Conservation (phyloP, 257 asterid species). For the Parsonsia alboflavescens region DNA sequence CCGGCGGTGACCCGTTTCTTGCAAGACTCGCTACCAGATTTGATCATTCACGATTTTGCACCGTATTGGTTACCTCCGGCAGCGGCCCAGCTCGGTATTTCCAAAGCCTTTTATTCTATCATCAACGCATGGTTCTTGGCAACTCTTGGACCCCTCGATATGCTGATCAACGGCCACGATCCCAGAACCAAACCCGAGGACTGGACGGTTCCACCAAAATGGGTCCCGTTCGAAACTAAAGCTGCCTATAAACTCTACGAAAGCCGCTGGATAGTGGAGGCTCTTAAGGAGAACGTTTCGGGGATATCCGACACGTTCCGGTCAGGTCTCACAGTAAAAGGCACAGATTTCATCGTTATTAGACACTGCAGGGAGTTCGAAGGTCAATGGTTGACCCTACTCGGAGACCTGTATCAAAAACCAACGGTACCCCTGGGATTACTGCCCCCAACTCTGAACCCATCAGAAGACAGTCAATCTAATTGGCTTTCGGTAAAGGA, state of each 20-base stretch:
- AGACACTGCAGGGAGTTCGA: slow-evolving; percentile 12
- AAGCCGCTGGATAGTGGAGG: neutral
- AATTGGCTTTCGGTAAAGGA: slow-evolving; percentile 13
- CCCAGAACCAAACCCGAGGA: slow-evolving; percentile 21
- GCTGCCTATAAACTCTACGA: slow-evolving; percentile 14
- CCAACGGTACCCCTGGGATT: slow-evolving; percentile 18
- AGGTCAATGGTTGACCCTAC: slow-evolving; percentile 12
- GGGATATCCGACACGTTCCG: slow-evolving; percentile 16
- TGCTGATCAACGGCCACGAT: slow-evolving; percentile 16
- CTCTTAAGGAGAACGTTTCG: slow-evolving; percentile 4
- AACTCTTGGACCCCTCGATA: slow-evolving; percentile 14
- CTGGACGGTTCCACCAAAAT: slow-evolving; percentile 31
- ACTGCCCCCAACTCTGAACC: slow-evolving; percentile 15
- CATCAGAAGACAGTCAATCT: neutral
- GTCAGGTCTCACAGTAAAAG: neutral
- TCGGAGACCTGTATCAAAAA: neutral
- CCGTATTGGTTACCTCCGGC: slow-evolving; percentile 30
- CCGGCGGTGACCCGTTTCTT: slow-evolving; percentile 12
- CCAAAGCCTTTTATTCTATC: slow-evolving; percentile 19
- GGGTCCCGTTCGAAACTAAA: slow-evolving; percentile 21
- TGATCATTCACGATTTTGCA: slow-evolving; percentile 28
- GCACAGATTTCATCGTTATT: neutral
- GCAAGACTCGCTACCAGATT: slow-evolving; percentile 16
- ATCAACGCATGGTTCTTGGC: slow-evolving; percentile 28
- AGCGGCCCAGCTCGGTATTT: slow-evolving; percentile 18